These are phyloP conservation scores for Boletus reticulatus DNA, from an alignment of 768 basidiomycete species.

Conservation along the genomic window DNA sequence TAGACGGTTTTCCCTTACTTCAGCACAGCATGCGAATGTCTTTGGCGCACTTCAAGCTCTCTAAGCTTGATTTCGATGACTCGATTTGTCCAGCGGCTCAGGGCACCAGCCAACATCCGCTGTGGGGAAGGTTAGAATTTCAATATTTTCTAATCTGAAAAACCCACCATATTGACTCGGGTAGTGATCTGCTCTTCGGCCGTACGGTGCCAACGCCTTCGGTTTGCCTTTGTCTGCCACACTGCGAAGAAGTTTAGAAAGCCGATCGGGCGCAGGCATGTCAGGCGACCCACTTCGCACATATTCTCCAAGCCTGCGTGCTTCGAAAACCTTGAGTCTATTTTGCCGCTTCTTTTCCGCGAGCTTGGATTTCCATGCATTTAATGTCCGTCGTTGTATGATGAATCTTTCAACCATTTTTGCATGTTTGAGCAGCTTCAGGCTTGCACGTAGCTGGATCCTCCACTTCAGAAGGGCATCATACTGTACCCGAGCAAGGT, in stretches of 20 bases:
- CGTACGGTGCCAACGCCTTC: constrained; percentile 38
- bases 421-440: constrained; percentile 53
- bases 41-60: constrained; percentile 62
- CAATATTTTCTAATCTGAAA: background rate
- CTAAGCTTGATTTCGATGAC: constrained; percentile 73
- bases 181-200: constrained; percentile 44
- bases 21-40: constrained; percentile 36
- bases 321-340: constrained; percentile 44
- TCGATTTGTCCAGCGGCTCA: constrained; percentile 67
- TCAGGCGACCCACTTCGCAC: constrained; percentile 34
- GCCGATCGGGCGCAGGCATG: background rate
- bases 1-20: constrained; percentile 29
- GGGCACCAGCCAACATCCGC: constrained; percentile 48
- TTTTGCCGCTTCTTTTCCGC: constrained; percentile 44
- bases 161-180: constrained; percentile 40
- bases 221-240: constrained; percentile 44
- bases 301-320: constrained; percentile 27
- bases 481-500: constrained; percentile 35
- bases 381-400: constrained; percentile 45
- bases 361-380: constrained; percentile 45
- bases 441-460: constrained; percentile 45
- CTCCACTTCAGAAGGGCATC: constrained; percentile 58
- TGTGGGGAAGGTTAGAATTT: constrained; percentile 26
- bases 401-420: constrained; percentile 53
- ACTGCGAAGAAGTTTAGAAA: constrained; percentile 32